These are phyloP conservation scores for Cladosporium cucumerinum DNA, from an alignment of 2,329 filamentous ascomycete genomes.

Conservation along the genomic window DNA sequence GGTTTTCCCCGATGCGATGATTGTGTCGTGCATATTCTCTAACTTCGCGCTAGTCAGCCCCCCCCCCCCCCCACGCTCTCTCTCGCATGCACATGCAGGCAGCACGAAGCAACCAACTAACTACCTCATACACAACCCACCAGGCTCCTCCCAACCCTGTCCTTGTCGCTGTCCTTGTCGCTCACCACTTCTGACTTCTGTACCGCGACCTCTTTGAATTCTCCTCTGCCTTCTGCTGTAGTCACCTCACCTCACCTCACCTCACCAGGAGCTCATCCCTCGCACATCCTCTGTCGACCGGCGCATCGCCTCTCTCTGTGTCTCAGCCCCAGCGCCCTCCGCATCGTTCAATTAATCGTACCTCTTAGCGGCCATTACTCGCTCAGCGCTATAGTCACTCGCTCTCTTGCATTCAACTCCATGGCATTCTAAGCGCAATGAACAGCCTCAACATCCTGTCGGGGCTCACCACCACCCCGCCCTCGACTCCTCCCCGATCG, in stretches of 20 bases:
- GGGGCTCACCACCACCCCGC: slow-evolving; percentile 60
- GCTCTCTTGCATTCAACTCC: slow-evolving; percentile 25
- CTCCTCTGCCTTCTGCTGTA: not conserved
- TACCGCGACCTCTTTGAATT: not conserved
- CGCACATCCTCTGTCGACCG: not conserved
- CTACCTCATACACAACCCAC: not conserved
- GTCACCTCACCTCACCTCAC: no score
- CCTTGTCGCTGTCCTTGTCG: not conserved
- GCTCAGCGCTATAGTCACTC: not conserved
- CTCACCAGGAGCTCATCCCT: not conserved
- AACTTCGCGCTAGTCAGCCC: no score
- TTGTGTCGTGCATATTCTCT: not conserved
- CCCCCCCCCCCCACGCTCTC: not conserved
- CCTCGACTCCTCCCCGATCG: slow-evolving; percentile 39
- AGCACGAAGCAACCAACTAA: no score
- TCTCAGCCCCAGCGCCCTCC: slow-evolving; percentile 11
- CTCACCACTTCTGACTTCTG: not conserved
- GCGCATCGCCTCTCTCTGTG: slow-evolving; percentile 3
- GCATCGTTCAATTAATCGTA: slow-evolving; percentile 3
- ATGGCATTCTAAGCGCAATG: slow-evolving; percentile 65
- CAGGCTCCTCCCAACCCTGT: not conserved
- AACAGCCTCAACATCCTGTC: slow-evolving; percentile 96
- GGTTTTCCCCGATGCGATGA: not conserved
- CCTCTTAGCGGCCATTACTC: not conserved
- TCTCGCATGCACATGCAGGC: no score